A percentile compares a stretch with the other conserved stretches of the same genome.
Conservation (phyloP, 2,329 filamentous ascomycete species). For the Diaporthe citrichinensis region DNA sequence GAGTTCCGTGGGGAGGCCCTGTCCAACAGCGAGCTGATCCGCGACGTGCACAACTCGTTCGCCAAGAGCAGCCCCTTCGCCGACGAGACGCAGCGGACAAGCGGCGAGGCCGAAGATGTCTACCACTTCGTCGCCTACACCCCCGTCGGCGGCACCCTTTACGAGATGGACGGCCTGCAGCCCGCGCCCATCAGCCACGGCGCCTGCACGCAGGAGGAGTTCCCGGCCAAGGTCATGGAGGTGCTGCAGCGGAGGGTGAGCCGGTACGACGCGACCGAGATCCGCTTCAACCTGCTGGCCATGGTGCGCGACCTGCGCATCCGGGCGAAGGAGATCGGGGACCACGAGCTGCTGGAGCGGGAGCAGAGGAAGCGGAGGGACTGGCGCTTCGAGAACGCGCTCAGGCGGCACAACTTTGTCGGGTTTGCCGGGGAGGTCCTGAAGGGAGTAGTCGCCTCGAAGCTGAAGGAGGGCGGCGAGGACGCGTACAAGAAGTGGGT, state of each 20-base stretch:
- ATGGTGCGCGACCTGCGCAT: slow-evolving; percentile 88
- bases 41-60: slow-evolving; percentile 90
- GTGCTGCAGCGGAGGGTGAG: slow-evolving; percentile 88
- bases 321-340: slow-evolving; percentile 84
- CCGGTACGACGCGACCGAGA: slow-evolving; percentile 88
- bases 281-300: slow-evolving; percentile 95
- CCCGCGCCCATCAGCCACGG: slow-evolving; percentile 94
- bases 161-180: slow-evolving; percentile 96
- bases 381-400: slow-evolving; percentile 96
- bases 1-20: slow-evolving; percentile 76
- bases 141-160: slow-evolving; percentile 81
- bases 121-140: slow-evolving; percentile 99
- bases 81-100: slow-evolving; percentile 85
- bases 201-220: slow-evolving; percentile 76
- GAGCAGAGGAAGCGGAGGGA: slow-evolving; percentile 87
- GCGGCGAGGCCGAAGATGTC: slow-evolving; percentile 83
- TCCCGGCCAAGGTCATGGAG: slow-evolving; percentile 85
- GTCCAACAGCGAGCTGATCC: slow-evolving; percentile 76
- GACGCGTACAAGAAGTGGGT: slow-evolving; percentile 81
- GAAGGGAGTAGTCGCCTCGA: slow-evolving; percentile 84
- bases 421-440: slow-evolving; percentile 93
- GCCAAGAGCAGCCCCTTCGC: slow-evolving; percentile 90
- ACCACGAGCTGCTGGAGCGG: slow-evolving; percentile 80
- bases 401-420: slow-evolving; percentile 95
- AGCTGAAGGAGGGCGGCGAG: slow-evolving; percentile 75